phyloP scores from a whole-genome alignment of 345 rosid genomes.

The Populus deltoides region DNA sequence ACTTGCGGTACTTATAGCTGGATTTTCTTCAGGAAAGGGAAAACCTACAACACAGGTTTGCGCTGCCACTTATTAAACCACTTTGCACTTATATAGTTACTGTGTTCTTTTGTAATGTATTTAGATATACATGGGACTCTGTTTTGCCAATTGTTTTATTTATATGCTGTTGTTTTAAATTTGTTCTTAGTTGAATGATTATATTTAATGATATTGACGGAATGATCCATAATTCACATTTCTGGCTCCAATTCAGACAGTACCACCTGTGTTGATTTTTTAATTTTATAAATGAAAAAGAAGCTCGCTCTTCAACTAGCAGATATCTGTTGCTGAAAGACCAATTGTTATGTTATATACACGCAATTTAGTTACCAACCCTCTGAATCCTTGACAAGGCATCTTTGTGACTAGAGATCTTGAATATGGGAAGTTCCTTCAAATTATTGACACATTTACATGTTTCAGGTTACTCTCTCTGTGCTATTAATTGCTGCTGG shows the following conservation, averaged over 20 bases:
- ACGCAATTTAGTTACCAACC: background rate
- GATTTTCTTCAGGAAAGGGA: constrained; percentile 67
- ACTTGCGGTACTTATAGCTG: constrained; percentile 77
- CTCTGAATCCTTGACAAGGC: constrained; percentile 2
- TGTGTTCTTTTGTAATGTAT: background rate
- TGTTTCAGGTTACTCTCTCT: constrained; percentile 75
- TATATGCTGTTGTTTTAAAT: background rate
- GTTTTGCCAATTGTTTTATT: background rate
- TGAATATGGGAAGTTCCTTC: background rate
- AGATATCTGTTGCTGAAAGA: background rate
- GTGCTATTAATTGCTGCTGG: constrained; percentile 85
- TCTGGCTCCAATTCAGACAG: background rate
- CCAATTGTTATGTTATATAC: background rate
- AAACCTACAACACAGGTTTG: constrained; percentile 76
- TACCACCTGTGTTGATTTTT: background rate
- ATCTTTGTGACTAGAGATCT: background rate
- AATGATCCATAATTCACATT: background rate
- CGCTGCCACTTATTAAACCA: background rate
- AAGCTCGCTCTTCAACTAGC: background rate
- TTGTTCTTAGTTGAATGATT: background rate
- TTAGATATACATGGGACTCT: background rate
- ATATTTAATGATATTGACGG: background rate
- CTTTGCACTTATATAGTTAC: background rate
- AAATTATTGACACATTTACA: constrained; percentile 11
- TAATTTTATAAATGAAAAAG: background rate